A percentile compares a stretch with the other conserved stretches of the same genome.
Evolutionary conservation across 2,329 filamentous ascomycete species (phyloP).

Genomic region (Saccharata proteae): DNA sequence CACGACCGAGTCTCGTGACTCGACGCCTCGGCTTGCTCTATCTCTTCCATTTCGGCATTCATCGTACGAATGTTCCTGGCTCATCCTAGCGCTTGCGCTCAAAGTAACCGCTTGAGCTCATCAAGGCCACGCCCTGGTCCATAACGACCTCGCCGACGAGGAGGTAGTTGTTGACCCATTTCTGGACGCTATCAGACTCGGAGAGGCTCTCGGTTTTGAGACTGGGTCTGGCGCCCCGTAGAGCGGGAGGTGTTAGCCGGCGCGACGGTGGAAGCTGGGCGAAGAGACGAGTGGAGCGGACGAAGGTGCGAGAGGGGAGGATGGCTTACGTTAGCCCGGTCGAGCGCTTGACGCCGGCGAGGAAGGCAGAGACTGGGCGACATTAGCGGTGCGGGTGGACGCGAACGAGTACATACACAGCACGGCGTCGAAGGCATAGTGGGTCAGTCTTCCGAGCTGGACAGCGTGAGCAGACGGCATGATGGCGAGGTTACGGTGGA

Average conservation of each 20-base stretch:
- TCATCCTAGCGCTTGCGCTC: constrained; percentile 68
- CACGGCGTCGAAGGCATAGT: constrained; percentile 94
- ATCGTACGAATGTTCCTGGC: not conserved
- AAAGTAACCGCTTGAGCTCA: constrained; percentile 80
- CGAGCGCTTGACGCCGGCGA: constrained; percentile 93
- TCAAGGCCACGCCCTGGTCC: constrained; percentile 90
- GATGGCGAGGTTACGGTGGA: constrained; percentile 9
- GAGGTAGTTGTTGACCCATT: constrained; percentile 88
- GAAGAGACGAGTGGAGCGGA: constrained; percentile 9
- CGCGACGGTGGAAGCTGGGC: constrained; percentile 9
- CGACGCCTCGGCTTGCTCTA: no score
- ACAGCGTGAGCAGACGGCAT: constrained; percentile 8
- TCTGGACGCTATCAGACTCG: constrained; percentile 70
- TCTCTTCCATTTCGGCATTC: no score
- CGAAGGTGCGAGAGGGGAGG: constrained; percentile 10
- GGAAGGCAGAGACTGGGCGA: constrained; percentile 72
- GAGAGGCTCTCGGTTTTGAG: constrained; percentile 76
- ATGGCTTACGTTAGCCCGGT: constrained; percentile 88
- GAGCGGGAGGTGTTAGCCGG: constrained; percentile 3
- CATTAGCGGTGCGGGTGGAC: constrained; percentile 11
- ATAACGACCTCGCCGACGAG: constrained; percentile 95
- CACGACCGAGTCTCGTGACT: no score
- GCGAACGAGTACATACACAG: constrained; percentile 50
- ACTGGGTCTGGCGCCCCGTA: constrained; percentile 44
- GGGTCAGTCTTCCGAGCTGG: constrained; percentile 84